These are phyloP conservation scores for Schizonepeta tenuifolia DNA, from an alignment of 257 asterid species.

Conservation along the genomic window DNA sequence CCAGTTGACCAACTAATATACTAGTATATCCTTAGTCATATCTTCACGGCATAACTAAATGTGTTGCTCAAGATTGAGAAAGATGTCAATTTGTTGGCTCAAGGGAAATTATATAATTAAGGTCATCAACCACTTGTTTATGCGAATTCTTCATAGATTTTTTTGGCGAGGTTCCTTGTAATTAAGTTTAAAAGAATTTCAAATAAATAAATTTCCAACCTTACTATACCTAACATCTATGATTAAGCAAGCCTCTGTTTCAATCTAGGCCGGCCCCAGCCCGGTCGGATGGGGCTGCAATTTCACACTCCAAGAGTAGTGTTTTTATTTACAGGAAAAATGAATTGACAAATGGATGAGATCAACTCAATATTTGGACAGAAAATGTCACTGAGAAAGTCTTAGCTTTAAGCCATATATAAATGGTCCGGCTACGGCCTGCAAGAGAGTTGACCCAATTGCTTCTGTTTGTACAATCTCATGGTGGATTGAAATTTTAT, in stretches of 20 bases:
- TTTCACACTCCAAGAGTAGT: too few species aligned
- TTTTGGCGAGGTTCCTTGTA: not conserved
- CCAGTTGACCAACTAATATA: not conserved
- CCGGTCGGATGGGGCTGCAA: too few species aligned
- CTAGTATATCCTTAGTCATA: too few species aligned
- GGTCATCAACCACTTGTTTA: not conserved
- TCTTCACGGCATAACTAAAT: too few species aligned
- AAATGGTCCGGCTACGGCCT: conserved; percentile 9
- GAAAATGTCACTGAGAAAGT: not conserved
- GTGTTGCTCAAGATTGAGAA: not conserved
- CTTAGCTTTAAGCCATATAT: conserved; percentile 13
- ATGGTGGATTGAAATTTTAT: too few species aligned
- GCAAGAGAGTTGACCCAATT: conserved; percentile 26
- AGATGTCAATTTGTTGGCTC: not conserved
- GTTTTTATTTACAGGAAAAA: too few species aligned
- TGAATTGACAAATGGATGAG: conserved; percentile 8
- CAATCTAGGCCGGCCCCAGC: too few species aligned
- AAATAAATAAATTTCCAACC: not conserved
- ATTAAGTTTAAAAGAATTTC: too few species aligned
- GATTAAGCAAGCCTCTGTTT: not conserved
- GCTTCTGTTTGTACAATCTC: too few species aligned
- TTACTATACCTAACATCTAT: not conserved
- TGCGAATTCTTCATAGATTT: not conserved
- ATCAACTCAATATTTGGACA: not conserved
- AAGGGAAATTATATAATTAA: conserved; percentile 5